A percentile compares a stretch with the other conserved stretches of the same genome.
Conservation (phyloP, 768 basidiomycete species). For the Grammothele lineata region DNA sequence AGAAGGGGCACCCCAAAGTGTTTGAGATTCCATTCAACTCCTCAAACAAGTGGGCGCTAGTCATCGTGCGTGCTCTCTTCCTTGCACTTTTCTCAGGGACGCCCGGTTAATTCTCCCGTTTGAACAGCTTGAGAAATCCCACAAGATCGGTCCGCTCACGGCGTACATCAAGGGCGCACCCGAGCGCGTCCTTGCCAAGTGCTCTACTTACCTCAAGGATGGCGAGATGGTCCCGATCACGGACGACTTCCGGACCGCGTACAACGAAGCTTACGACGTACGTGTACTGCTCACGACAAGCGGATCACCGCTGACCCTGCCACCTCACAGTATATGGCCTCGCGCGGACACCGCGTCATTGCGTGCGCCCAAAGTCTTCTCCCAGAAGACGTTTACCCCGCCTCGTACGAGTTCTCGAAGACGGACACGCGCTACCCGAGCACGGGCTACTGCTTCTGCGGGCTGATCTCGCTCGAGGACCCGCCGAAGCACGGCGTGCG, state of each 20-base stretch:
- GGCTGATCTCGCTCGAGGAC: constrained; percentile 64
- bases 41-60: constrained; percentile 70
- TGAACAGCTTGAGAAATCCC: constrained; percentile 57
- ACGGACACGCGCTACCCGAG: constrained; percentile 51
- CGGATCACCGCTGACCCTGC: background rate
- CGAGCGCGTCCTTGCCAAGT: constrained; percentile 63
- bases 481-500: constrained; percentile 70
- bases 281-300: constrained; percentile 11
- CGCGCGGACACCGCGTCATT: constrained; percentile 70
- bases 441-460: constrained; percentile 57
- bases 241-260: constrained; percentile 47
- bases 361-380: constrained; percentile 64
- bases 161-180: constrained; percentile 68
- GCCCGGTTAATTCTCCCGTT: too few relatives aligned
- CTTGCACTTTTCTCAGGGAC: too few relatives aligned
- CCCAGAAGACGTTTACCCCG: constrained; percentile 43
- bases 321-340: constrained; percentile 64
- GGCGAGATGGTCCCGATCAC: constrained; percentile 45
- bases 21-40: constrained; percentile 76
- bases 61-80: constrained; percentile 45
- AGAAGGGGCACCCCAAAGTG: constrained; percentile 50
- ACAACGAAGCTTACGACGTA: constrained; percentile 62
- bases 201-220: constrained; percentile 54
- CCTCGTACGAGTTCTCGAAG: constrained; percentile 48
- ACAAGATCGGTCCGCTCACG: constrained; percentile 43